Evolutionary conservation across 208 protist genomes (phyloP), one percentile per base, ranked within the genome.

Genomic region (Acanthamoeba healyi): DNA sequence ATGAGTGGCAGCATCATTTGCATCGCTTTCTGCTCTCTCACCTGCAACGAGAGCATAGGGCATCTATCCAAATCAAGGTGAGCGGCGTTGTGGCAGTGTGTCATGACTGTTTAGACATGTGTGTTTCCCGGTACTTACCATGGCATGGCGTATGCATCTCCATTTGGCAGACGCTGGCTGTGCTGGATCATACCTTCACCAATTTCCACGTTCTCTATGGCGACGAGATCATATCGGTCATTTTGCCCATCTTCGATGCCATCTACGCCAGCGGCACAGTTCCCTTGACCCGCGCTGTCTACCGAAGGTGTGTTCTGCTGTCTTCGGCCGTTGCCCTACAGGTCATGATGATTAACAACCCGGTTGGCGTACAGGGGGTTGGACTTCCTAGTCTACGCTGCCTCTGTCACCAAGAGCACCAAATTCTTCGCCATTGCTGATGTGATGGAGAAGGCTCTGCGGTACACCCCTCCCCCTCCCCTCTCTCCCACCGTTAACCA

Each of bases 161-260:
- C 1, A 19, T 15, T 74, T 12, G n/a, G 4, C 36, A 92, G 87
- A n/a, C 61, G 22, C 38, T 92, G 49, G 38, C 7, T 19, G 87
- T 92, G 22, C 32, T 92, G 42, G 42, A 56, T 24, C 24, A 92
- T 15, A 34, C 34, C 38, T 92, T 79, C 32, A 38, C 26, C 34
- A 24, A 67, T 54, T 92, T 92, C 79, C 87, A 74, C n/a, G 7
- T 92, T 3, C 58, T 92, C n/a, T 92, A 92, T n/a, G 87, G 87
- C 32, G 87, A 92, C 9, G 87, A 92, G 32, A 92, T 92, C 46
- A 77, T 92, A 36, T 34, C 36, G 14, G 87, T 92, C 32, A 34
- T 74, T 5, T n/a, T 92, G 87, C 87, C 87, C 24, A n/a, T 89
- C 32, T 65, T 89, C 49, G 81, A 56, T 42, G 51, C 81, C 38